A percentile compares a stretch with the other conserved stretches of the same genome.
These are phyloP conservation scores for Sphagnum magellanicum DNA, from an alignment of 228 moss, liverwort and hornwort genomes.

Conservation along the genomic window DNA sequence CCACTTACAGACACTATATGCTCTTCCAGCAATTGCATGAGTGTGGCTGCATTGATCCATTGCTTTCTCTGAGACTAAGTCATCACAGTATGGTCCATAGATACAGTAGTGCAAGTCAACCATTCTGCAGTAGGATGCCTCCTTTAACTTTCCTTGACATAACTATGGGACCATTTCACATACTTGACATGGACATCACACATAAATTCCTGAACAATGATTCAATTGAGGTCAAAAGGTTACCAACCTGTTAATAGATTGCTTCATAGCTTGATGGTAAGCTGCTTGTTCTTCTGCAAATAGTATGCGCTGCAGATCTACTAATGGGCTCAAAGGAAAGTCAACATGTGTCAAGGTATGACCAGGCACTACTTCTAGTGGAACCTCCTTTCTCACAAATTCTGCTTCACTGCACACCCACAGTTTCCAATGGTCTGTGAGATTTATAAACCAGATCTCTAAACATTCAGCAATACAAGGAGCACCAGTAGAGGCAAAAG, in stretches of 20 bases:
- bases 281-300: slow-evolving; percentile 93
- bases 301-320: slow-evolving; percentile 79
- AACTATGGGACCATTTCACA: no score
- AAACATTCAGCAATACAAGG: no score
- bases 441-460: no score
- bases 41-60: no score
- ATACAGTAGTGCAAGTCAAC: neutral
- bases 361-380: slow-evolving; percentile 65
- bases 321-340: slow-evolving; percentile 64
- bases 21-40: no score
- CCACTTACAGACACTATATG: no score
- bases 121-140: no score
- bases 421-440: no score
- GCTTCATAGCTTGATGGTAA: slow-evolving; percentile 72
- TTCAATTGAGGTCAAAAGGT: neutral
- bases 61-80: neutral
- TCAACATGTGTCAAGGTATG: slow-evolving; percentile 38
- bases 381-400: slow-evolving; percentile 83
- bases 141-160: no score
- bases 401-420: slow-evolving; percentile 59
- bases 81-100: neutral
- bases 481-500: neutral
- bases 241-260: slow-evolving; percentile 17
- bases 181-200: no score
- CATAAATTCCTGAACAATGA: no score